Conservation (phyloP, 2,329 filamentous ascomycete genomes). For the Fusarium xyrophilum region DNA sequence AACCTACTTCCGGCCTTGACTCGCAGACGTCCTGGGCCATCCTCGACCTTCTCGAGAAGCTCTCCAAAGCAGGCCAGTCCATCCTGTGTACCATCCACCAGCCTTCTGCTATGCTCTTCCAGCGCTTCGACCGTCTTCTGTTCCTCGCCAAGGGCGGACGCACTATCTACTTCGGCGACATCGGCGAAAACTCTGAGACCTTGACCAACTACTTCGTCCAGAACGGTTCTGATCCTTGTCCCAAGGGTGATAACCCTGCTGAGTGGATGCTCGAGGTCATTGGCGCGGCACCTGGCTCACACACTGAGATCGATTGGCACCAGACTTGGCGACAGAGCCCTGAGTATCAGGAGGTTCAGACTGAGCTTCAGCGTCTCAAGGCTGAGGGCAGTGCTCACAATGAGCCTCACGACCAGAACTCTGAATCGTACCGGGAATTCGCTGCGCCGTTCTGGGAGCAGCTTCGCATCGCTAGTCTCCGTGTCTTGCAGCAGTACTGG, state of each 20-base stretch:
- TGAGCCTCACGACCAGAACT: slow-evolving; percentile 42
- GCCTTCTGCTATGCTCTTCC: slow-evolving; percentile 49
- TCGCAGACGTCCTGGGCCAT: slow-evolving; percentile 73
- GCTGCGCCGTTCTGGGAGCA: slow-evolving; percentile 77
- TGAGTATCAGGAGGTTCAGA: slow-evolving; percentile 57
- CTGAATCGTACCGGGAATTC: slow-evolving; percentile 72
- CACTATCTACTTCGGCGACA: slow-evolving; percentile 41
- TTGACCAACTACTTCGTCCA: slow-evolving; percentile 34
- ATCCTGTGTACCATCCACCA: slow-evolving; percentile 62
- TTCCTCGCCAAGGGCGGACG: slow-evolving; percentile 47
- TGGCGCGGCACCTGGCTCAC: slow-evolving; percentile 36
- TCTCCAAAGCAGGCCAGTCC: slow-evolving; percentile 59
- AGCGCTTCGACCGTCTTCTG: slow-evolving; percentile 64
- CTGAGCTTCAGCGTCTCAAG: slow-evolving; percentile 64
- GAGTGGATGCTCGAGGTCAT: slow-evolving; percentile 42
- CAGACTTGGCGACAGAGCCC: slow-evolving; percentile 48
- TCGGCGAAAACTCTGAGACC: slow-evolving; percentile 37
- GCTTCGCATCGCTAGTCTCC: slow-evolving; percentile 68
- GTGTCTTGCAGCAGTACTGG: slow-evolving; percentile 93
- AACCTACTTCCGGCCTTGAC: slow-evolving; percentile 64
- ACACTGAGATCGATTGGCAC: slow-evolving; percentile 37
- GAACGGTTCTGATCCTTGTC: slow-evolving; percentile 31
- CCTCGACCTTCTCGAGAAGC: slow-evolving; percentile 71
- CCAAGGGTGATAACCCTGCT: slow-evolving; percentile 36
- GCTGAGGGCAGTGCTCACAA: slow-evolving; percentile 49